These are phyloP conservation scores for Xylaria longipes DNA, from an alignment of 495 filamentous ascomycete genomes.

Conservation along the genomic window DNA sequence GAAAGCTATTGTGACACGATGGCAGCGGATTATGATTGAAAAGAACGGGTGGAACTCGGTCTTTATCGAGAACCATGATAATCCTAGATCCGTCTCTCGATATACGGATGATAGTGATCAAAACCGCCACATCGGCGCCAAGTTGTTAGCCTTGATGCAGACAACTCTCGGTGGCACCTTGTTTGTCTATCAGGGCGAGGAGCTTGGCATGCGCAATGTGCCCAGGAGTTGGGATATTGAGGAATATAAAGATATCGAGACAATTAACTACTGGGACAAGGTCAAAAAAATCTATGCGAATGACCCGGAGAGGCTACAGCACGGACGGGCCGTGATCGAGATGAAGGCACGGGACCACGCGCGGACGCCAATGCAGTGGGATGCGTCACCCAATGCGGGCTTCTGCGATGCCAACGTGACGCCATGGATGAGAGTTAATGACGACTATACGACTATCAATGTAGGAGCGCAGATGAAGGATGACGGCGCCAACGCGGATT, in stretches of 20 bases:
- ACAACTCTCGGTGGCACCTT: constrained; percentile 64
- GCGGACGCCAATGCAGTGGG: constrained; percentile 69
- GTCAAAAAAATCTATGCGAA: constrained; percentile 2
- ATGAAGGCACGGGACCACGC: constrained; percentile 65
- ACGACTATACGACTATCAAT: constrained; percentile 54
- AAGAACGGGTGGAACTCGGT: constrained; percentile 68
- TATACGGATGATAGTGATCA: constrained; percentile 53
- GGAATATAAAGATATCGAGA: constrained; percentile 71
- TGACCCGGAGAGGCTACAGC: constrained; percentile 3
- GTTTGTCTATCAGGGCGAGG: constrained; percentile 73
- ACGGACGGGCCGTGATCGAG: constrained; percentile 21
- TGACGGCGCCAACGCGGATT: constrained; percentile 13
- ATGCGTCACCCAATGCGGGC: constrained; percentile 57
- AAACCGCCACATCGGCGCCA: constrained; percentile 53
- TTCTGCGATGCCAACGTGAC: constrained; percentile 44
- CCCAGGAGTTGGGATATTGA: constrained; percentile 62
- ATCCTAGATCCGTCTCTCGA: constrained; percentile 63
- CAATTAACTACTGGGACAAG: constrained; percentile 65
- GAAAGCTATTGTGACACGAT: constrained; percentile 60
- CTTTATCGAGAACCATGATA: constrained; percentile 70
- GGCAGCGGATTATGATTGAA: constrained; percentile 65
- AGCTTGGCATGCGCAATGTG: constrained; percentile 68
- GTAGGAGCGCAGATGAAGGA: constrained; percentile 45
- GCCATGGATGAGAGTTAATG: constrained; percentile 62
- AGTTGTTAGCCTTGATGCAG: constrained; percentile 66